Evolutionary conservation across 495 filamentous ascomycete species (phyloP).

Genomic region (Podospora fimiseda): DNA sequence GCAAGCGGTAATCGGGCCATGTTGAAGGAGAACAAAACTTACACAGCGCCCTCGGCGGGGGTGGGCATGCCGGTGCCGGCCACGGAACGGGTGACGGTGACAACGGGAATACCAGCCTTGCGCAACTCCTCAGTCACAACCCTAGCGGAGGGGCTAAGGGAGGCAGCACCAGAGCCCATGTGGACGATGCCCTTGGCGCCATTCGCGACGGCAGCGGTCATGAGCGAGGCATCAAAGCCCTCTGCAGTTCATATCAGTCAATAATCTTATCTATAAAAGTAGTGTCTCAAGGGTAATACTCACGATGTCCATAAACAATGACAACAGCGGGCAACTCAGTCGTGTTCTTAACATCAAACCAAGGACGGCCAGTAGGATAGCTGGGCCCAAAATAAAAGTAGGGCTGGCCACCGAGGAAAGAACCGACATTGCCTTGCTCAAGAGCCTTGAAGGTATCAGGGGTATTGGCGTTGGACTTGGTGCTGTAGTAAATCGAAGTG

Average conservation of each 20-base stretch:
- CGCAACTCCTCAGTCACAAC: constrained; percentile 13
- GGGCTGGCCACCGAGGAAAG: constrained; percentile 37
- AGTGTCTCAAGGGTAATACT: constrained; percentile 7
- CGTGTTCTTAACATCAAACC: constrained; percentile 30
- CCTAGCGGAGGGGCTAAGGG: constrained; percentile 11
- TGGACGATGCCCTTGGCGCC: constrained; percentile 23
- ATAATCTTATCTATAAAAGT: background rate
- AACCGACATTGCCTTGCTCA: constrained; percentile 41
- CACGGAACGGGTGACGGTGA: constrained; percentile 31
- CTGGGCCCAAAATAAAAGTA: constrained; percentile 40
- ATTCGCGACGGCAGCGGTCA: constrained; percentile 22
- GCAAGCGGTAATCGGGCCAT: background rate
- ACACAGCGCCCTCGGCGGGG: constrained; percentile 29
- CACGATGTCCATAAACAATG: constrained; percentile 33
- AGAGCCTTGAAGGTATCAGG: constrained; percentile 46
- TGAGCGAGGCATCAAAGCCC: constrained; percentile 22
- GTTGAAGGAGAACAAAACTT: constrained; percentile 10
- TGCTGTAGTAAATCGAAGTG: constrained; percentile 39
- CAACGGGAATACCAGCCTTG: constrained; percentile 16
- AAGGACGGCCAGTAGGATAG: constrained; percentile 28
- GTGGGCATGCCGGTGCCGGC: constrained; percentile 35
- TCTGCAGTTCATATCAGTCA: constrained; percentile 2
- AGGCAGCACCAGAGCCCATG: constrained; percentile 19
- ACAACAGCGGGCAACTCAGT: constrained; percentile 35
- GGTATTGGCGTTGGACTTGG: constrained; percentile 46